phyloP scores from a whole-genome alignment of 164 flowering plant species.

The Nymphaea colorata region DNA sequence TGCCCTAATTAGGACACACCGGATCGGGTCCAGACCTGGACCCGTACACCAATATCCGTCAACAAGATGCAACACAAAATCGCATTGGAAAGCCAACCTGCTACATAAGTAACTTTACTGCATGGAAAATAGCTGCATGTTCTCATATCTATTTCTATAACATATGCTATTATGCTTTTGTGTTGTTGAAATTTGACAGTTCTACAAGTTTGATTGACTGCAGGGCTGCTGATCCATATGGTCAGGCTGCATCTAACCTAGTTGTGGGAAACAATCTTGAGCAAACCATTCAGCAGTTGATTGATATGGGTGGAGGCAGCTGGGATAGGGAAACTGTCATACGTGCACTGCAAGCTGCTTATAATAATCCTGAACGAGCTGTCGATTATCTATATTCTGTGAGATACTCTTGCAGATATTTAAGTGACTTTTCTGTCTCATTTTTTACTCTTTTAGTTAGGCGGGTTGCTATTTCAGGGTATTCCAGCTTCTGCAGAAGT shows the following conservation, averaged over 20 bases:
- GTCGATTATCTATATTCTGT: conserved; percentile 92
- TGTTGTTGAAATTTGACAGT: too few relatives aligned
- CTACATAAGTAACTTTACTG: too few relatives aligned
- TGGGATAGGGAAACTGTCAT: conserved; percentile 90
- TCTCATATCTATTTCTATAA: too few relatives aligned
- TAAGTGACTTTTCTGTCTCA: too few relatives aligned
- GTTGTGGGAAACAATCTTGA: conserved; percentile 60
- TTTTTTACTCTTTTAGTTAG: too few relatives aligned
- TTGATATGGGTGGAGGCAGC: conserved; percentile 94
- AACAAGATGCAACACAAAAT: too few relatives aligned
- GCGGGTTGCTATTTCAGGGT: background rate
- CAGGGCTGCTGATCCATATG: conserved; percentile 56
- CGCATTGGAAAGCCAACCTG: too few relatives aligned
- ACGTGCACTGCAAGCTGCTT: conserved; percentile 95
- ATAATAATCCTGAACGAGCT: conserved; percentile 95
- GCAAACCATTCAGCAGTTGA: conserved; percentile 65
- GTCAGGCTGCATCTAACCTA: conserved; percentile 75
- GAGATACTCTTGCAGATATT: conserved; percentile 11
- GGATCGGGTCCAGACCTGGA: too few relatives aligned
- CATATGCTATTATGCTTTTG: too few relatives aligned
- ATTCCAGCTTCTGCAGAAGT: conserved; percentile 2
- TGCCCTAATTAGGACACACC: too few relatives aligned
- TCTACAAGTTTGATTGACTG: conserved; percentile 4
- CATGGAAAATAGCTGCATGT: too few relatives aligned
- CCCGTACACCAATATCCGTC: too few relatives aligned